Evolutionary conservation across 1,284 basidiomycete genomes (phyloP), one percentile per base, ranked within the genome.

Genomic region (Neotropicomus parvogracilis): DNA sequence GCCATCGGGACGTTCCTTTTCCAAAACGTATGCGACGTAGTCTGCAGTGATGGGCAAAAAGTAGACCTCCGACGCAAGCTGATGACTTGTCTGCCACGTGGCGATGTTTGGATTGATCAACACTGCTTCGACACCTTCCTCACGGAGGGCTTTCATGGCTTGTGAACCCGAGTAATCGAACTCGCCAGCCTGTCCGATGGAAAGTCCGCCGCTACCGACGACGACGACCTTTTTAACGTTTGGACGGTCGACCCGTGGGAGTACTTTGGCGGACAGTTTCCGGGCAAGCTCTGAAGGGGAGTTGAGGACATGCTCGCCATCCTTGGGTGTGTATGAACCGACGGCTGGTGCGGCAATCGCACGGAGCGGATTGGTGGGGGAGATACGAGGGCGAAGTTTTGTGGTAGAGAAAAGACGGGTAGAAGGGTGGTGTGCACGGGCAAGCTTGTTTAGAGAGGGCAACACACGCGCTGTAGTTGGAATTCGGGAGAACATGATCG

Each of bases 81-180:
- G 84, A 69, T 99, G 95, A 19, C 94, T 97, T 0, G 94, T 97
- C 70, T 95, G 92, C 83, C 93, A 95, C 40, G 94, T 97, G 41
- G 95, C 93, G 57, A 97, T 97, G 68, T 98, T 98, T 41, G 95
- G 94, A 70, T 97, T 97, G 70, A 97, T 92, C 53, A 99, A 84
- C 55, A 99, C 86, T 27, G 95, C 94, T 59, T 95, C 84, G 53
- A 98, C 86, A 46, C 95, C 94, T 66, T 94, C 92, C 70, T 99
- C 97, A 53, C 88, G 83, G 49, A 99, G 85, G 12, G 97, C 97
- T 71, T 99, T 99, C 73, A 99, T 86, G 27, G 97, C 97, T 73
- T 99, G 97, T 8, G 95, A 98, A 38, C 90, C 97, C 24, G 94
- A 97, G 72, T 99, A 99, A 70, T 99, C 97, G 70, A 99, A 99